These are phyloP conservation scores for Colletotrichum sp. DNA, from an alignment of 2,329 filamentous ascomycete genomes.

Conservation along the genomic window DNA sequence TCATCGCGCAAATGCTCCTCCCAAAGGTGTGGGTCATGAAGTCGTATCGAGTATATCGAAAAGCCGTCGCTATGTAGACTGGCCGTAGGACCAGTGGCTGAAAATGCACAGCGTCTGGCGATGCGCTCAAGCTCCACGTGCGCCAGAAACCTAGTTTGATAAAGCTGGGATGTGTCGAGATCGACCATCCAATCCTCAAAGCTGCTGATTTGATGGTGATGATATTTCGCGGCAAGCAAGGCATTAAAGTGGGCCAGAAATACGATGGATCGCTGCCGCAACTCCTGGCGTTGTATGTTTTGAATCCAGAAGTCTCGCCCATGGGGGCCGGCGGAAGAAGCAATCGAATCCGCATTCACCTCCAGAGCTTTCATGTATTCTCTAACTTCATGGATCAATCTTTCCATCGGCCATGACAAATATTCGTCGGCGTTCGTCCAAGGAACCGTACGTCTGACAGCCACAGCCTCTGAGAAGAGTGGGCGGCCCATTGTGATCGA, in stretches of 20 bases:
- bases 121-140: background rate
- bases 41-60: background rate
- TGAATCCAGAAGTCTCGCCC: background rate
- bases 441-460: background rate
- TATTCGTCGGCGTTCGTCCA: background rate
- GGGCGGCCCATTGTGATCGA: background rate
- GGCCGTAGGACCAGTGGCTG: background rate
- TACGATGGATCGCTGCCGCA: background rate
- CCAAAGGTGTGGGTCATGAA: background rate
- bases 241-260: background rate
- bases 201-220: background rate
- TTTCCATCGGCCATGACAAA: rapidly evolving
- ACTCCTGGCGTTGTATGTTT: background rate
- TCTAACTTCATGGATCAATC: rapidly evolving
- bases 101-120: background rate
- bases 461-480: background rate
- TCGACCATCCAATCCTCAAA: background rate
- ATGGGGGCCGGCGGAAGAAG: background rate
- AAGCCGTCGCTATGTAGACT: background rate
- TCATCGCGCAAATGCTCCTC: background rate
- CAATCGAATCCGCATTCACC: background rate
- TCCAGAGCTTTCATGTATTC: background rate
- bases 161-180: background rate
- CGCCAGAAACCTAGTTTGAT: background rate
- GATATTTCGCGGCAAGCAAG: background rate